Evolutionary conservation across 768 basidiomycete genomes (phyloP).

Genomic region (Amanita rimosa): DNA sequence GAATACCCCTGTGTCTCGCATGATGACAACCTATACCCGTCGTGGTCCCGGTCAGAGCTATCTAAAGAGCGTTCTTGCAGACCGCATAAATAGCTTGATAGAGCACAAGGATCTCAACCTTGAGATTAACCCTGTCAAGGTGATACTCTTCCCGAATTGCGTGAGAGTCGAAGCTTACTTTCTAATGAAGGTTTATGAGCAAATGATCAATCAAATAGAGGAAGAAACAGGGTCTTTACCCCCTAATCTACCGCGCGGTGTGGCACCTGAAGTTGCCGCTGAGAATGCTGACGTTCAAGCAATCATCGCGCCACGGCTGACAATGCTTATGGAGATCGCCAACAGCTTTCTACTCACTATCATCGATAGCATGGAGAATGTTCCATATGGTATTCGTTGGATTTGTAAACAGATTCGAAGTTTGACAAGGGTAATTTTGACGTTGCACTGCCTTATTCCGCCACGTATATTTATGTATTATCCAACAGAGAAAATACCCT

Average conservation of each 20-base stretch:
- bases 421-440: slow-evolving; percentile 69
- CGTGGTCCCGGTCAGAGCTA: slow-evolving; percentile 98
- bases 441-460: not conserved
- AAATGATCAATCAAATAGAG: slow-evolving; percentile 98
- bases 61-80: slow-evolving; percentile 93
- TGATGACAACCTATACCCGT: slow-evolving; percentile 99
- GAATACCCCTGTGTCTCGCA: slow-evolving; percentile 97
- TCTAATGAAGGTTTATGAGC: slow-evolving; percentile 81
- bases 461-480: slow-evolving; percentile 4
- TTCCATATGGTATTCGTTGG: slow-evolving; percentile 99
- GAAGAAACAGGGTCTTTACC: slow-evolving; percentile 93
- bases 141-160: slow-evolving; percentile 17
- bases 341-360: slow-evolving; percentile 96
- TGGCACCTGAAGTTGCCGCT: slow-evolving; percentile 88
- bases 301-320: slow-evolving; percentile 92
- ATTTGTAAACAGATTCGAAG: slow-evolving; percentile 99
- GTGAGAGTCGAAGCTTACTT: not conserved
- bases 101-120: slow-evolving; percentile 99
- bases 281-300: slow-evolving; percentile 95
- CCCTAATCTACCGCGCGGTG: slow-evolving; percentile 83
- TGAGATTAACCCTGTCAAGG: slow-evolving; percentile 98
- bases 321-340: slow-evolving; percentile 99
- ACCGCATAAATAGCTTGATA: slow-evolving; percentile 96
- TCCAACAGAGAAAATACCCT: slow-evolving; percentile 85
- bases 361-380: slow-evolving; percentile 96